Base-by-base conservation (phyloP, 768 basidiomycete genomes). In the Calocera viscosa region DNA sequence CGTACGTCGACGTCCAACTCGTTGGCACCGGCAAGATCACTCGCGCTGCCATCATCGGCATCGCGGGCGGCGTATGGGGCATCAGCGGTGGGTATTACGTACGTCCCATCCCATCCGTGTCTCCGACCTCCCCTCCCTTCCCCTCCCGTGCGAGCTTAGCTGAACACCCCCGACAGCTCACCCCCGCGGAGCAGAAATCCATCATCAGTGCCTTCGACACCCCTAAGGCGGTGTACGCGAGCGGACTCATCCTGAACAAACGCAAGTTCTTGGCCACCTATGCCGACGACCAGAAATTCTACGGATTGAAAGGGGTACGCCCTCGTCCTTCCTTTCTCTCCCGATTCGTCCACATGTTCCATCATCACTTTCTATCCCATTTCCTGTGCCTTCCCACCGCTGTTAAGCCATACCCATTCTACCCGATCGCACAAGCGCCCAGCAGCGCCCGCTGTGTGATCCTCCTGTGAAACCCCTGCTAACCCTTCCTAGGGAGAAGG, bases 1-100 rank as follows among this genome's bases (percentile, higher is more conserved):
- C 82, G 68, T 91, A 91, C 78, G 88, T 93, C 76, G 89, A 93
- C 75, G 80, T 78, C 73, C 85, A 90, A 75, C 84, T 94, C 67
- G 76, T 94, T 71, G 89, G 84, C 39, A 85, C 78, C 69, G 85
- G 84, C 70, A 90, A 84, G 77, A 78, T 95, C 73, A n/a, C 78
- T 28, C 82, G 83, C 72, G 93, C 91, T 43, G 91, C 91, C 33
- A 87, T 89, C 73, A 47, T 92, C 63, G 90, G 90, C 49, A 80
- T 78, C 65, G 73, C 81, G 71, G 90, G 90, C 64, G 90, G 91
- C 64, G 80, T 90, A 7, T 93, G 91, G 90, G 90, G 89, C 11
- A 67, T 77, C 0, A 81, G 82, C 3, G 1, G 79, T 2, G 86
- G 85, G 5, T 90, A 84, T 74, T 78, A 69, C 3, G 86, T 88